Conservation (phyloP, 2,329 filamentous ascomycete species). For the Cyphellophora europaea region DNA sequence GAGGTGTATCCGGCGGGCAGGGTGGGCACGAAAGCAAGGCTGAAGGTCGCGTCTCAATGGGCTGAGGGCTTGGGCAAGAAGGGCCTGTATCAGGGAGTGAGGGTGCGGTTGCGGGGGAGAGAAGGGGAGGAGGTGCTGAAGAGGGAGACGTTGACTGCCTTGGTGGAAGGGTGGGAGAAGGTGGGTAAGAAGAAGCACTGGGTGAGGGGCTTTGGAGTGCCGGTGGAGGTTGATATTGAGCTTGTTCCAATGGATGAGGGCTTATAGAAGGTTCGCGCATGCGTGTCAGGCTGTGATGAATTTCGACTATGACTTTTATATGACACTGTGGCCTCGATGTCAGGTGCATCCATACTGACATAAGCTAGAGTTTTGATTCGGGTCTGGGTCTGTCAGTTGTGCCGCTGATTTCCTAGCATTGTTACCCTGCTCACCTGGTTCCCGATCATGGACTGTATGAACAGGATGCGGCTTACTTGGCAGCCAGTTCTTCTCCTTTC, state of each 20-base stretch:
- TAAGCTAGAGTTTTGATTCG: no score
- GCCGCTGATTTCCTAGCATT: no score
- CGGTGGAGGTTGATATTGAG: slow-evolving; percentile 13
- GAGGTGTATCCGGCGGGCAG: slow-evolving; percentile 24
- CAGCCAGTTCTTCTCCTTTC: slow-evolving; percentile 4
- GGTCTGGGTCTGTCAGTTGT: no score
- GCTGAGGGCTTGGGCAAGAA: slow-evolving; percentile 23
- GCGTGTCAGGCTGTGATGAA: no score
- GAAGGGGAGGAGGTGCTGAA: slow-evolving; percentile 9
- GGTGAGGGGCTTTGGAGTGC: slow-evolving; percentile 19
- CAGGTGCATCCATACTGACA: no score
- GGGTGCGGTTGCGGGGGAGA: slow-evolving; percentile 17
- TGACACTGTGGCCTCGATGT: no score
- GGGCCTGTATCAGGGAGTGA: slow-evolving; percentile 22
- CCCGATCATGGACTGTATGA: no score
- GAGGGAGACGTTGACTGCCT: slow-evolving; percentile 20
- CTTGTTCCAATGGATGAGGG: slow-evolving; percentile 6
- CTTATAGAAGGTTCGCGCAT: no score
- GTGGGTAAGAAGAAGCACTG: slow-evolving; percentile 29
- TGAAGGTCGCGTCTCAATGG: slow-evolving; percentile 22
- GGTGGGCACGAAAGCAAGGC: slow-evolving; percentile 9
- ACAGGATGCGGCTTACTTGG: no score
- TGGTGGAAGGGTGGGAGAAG: slow-evolving; percentile 24
- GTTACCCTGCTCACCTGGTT: no score
- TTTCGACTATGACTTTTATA: no score